phyloP scores from a whole-genome alignment of 371 early-diverging fungal species.

The Mortierella sp. region DNA sequence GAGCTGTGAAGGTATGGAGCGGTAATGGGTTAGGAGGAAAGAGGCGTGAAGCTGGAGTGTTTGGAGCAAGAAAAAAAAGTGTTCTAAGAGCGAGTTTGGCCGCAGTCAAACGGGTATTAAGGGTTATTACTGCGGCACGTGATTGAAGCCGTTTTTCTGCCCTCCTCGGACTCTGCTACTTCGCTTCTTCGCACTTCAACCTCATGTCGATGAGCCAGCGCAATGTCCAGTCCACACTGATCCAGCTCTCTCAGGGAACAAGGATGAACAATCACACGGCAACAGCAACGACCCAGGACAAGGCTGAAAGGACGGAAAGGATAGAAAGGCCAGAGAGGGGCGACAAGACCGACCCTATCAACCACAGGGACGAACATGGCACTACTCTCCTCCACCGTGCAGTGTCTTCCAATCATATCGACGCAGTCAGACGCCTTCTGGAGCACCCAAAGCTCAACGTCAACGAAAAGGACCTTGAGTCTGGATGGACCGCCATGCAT shows the following conservation, averaged over 20 bases:
- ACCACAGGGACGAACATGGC: slow-evolving; percentile 34
- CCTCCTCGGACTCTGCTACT: background rate
- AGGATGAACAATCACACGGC: background rate
- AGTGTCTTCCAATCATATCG: slow-evolving; percentile 31
- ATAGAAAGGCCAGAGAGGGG: background rate
- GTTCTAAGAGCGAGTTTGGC: background rate
- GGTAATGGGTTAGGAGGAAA: background rate
- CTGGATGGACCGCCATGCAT: slow-evolving; percentile 82
- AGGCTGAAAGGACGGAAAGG: background rate
- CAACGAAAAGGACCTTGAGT: slow-evolving; percentile 76
- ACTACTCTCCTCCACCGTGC: slow-evolving; percentile 31
- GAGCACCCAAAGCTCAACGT: slow-evolving; percentile 67
- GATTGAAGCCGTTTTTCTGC: no score
- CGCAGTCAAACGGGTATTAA: background rate
- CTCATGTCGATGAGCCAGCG: slow-evolving; percentile 4
- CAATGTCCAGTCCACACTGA: background rate
- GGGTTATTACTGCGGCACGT: slow-evolving; percentile 3
- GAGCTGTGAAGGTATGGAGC: background rate
- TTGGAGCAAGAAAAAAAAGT: background rate
- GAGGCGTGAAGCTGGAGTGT: background rate
- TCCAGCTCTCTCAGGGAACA: background rate
- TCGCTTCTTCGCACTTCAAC: background rate
- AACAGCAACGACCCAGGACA: background rate
- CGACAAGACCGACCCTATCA: slow-evolving; percentile 28
- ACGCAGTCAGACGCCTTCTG: slow-evolving; percentile 62